Base-by-base conservation (phyloP, 1,139 yeast genomes). In the Arxiozyma bovina region DNA sequence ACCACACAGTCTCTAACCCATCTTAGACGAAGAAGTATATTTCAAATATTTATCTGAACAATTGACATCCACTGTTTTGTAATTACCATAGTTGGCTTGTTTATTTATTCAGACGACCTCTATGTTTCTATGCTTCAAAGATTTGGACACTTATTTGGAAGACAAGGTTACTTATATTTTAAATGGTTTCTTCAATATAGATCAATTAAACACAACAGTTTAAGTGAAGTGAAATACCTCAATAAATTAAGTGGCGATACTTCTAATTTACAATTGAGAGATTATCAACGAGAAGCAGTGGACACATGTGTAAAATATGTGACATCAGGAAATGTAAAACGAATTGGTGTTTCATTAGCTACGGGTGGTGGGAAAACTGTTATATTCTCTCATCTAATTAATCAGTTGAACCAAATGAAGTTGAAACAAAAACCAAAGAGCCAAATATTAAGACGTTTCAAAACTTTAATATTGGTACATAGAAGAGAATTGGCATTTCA, bases 281-380 rank as follows among this genome's bases (percentile, higher is more conserved):
- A 80, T 21, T 91, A 91, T 63, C 98, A 91, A 66, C 67, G 75
- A 48, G 83, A 85, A 49, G 93, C 96, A 48, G 79, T 90, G 1
- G 66, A 77, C 0, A 68, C 77, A 0, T 81, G 93, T 30, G 62
- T 81, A 1, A 61, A 69, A 0, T 79, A 89, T 0, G 69, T 88
- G 4, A 58, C 62, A 0, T 61, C 69, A 0, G 83, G 85, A 0
- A 66, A 74, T 4, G 17, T 15, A 15, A 70, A 75, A 23, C 73
- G 95, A 50, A 80, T 90, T 1, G 97, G 94, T 0, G 90, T 89
- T 1, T 87, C 90, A 18, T 69, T 93, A 51, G 96, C 97, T 6
- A 93, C 98, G 0, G 99, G 99, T 0, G 94, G 96, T 20, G 99
- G 98, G 1, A 91, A 91, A 63, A 91, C 98, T 0, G 89, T 90